Base-by-base conservation (phyloP, 75 land plant genomes). In the Gnetum montanum region DNA sequence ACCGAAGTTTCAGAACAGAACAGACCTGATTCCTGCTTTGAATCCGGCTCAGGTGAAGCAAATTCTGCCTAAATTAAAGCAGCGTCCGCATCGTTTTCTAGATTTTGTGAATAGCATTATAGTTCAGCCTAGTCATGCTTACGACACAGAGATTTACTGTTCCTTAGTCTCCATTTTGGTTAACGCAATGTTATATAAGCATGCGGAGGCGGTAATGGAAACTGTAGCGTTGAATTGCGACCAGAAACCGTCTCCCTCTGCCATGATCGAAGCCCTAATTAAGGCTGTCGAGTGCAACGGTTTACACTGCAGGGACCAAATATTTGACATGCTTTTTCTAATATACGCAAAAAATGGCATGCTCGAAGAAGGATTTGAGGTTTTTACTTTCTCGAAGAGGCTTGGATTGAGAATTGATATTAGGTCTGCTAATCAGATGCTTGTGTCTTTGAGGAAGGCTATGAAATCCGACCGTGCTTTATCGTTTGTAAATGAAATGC, bases 361-460 rank as follows among this genome's bases (percentile, higher is more conserved):
- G 67, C 63, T 70, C 47, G 64, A 68, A 3, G 53, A 54, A 43
- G 75, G 65, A 22, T 23, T 50, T 30, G 77, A 25, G 38, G 57
- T 62, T 40, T 83, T 79, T 72, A 65, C 74, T 1, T 44, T 59
- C 54, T 49, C 60, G 72, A 54, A 20, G 24, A 41, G 15, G 34
- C 46, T 48, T 12, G 61, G 70, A 24, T 38, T 59, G 31, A 47
- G 15, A 33, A 51, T 75, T 31, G 70, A 72, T 44, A 68, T 51
- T 41, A 56, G 79, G 49, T 69, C 83, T n/a, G 75, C 76, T 57
- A 57, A 59, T 28, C 60, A 52, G 23, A 69, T 30, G 31, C 60
- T 83, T 35, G 41, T 65, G 53, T 79, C 76, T 0, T 29, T 79
- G 5, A 34, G 75, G 57, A 64, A 49, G 54, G 16, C 43, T 33